Conservation (phyloP, 2,329 filamentous ascomycete species). For the Exophiala xenobiotica region DNA sequence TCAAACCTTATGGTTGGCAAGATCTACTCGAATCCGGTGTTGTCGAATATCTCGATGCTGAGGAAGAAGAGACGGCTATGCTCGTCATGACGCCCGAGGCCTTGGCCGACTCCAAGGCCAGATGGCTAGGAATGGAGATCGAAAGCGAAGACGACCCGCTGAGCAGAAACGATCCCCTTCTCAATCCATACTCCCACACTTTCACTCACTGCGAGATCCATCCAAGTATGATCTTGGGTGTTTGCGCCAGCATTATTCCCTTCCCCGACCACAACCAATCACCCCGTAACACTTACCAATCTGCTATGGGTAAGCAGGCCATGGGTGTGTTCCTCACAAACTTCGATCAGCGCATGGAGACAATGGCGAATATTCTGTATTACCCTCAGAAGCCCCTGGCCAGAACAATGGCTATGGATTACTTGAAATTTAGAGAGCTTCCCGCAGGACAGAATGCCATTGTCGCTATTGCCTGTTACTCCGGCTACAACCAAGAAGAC, state of each 20-base stretch:
- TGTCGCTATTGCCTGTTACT: slow-evolving; percentile 95
- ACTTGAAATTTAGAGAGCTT: slow-evolving; percentile 94
- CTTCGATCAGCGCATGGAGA: slow-evolving; percentile 96
- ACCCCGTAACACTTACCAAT: slow-evolving; percentile 98
- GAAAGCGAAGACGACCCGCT: slow-evolving; percentile 73
- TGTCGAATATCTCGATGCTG: slow-evolving; percentile 93
- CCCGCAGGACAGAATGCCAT: slow-evolving; percentile 98
- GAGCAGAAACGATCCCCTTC: slow-evolving; percentile 80
- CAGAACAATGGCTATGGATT: slow-evolving; percentile 97
- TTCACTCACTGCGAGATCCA: slow-evolving; percentile 99
- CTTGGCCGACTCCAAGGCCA: slow-evolving; percentile 71
- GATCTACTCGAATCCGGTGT: slow-evolving; percentile 80
- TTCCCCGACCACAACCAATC: slow-evolving; percentile 99
- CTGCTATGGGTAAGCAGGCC: slow-evolving; percentile 99
- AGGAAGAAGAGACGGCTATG: slow-evolving; percentile 98
- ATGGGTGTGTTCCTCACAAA: slow-evolving; percentile 99
- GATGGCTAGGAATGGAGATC: slow-evolving; percentile 64
- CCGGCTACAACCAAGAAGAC: slow-evolving; percentile 99
- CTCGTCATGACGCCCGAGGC: slow-evolving; percentile 99
- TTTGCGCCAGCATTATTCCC: slow-evolving; percentile 98
- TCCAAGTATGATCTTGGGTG: slow-evolving; percentile 96
- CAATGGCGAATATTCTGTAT: slow-evolving; percentile 98
- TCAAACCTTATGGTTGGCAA: slow-evolving; percentile 81
- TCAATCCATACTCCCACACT: slow-evolving; percentile 82
- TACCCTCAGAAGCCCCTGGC: slow-evolving; percentile 97